A percentile compares a stretch with the other conserved stretches of the same genome.
phyloP scores from a whole-genome alignment of 2,329 filamentous ascomycete genomes.

The Exophiala alcalophila region DNA sequence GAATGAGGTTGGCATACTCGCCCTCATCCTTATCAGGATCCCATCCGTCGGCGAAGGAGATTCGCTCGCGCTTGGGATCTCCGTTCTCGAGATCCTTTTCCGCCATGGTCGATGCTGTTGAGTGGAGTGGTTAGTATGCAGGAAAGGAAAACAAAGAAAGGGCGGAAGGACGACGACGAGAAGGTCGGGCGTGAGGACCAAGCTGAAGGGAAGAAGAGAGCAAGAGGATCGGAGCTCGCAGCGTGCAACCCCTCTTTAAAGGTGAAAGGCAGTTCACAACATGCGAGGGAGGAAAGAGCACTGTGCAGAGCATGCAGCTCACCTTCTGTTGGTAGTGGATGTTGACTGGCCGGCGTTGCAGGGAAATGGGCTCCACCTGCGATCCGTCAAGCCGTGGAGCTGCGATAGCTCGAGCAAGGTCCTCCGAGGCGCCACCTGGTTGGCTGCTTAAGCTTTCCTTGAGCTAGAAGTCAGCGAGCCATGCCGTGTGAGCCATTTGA shows the following conservation, averaged over 20 bases:
- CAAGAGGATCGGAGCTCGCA: constrained; percentile 24
- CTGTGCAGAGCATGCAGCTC: constrained; percentile 27
- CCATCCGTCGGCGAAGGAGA: constrained; percentile 33
- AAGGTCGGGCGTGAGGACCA: constrained; percentile 31
- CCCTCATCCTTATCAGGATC: constrained; percentile 43
- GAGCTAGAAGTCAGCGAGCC: constrained; percentile 29
- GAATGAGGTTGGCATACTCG: constrained; percentile 64
- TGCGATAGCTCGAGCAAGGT: constrained; percentile 31
- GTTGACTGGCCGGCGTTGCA: constrained; percentile 29
- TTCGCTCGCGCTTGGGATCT: constrained; percentile 32
- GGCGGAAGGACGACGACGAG: constrained; percentile 27
- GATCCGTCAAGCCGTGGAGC: constrained; percentile 32
- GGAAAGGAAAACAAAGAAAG: constrained; percentile 27
- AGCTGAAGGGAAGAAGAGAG: constrained; percentile 30
- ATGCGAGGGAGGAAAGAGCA: constrained; percentile 27
- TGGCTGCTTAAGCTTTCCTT: constrained; percentile 34
- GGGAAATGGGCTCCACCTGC: constrained; percentile 28
- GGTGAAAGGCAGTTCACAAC: constrained; percentile 28
- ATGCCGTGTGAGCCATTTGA: constrained; percentile 33
- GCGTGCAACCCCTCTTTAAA: constrained; percentile 32
- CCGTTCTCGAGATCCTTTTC: constrained; percentile 34
- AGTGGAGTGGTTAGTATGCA: constrained; percentile 31
- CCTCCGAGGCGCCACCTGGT: constrained; percentile 23
- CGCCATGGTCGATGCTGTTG: constrained; percentile 30
- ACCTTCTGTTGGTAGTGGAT: constrained; percentile 20